Conservation (phyloP, 2,329 filamentous ascomycete species). For the Anisogramma anomala region DNA sequence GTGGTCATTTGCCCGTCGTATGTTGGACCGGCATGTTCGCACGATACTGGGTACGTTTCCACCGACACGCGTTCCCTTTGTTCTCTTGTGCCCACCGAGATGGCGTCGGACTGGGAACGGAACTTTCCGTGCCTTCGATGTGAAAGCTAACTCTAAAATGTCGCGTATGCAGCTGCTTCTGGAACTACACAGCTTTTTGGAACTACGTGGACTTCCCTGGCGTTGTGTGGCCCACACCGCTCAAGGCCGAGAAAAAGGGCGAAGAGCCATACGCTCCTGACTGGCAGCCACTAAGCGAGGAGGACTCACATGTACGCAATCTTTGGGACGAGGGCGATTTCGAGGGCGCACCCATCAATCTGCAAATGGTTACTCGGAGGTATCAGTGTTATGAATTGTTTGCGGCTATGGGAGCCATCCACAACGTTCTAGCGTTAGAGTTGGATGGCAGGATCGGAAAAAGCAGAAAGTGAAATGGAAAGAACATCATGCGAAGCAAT, state of each 20-base stretch:
- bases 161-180: constrained; percentile 16
- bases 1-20: constrained; percentile 26
- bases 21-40: constrained; percentile 25
- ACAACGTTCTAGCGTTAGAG: constrained; percentile 12
- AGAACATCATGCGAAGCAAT: too few relatives aligned
- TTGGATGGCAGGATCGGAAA: neutral
- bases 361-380: constrained; percentile 25
- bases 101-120: too few relatives aligned
- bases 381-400: constrained; percentile 26
- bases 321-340: constrained; percentile 25
- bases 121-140: too few relatives aligned
- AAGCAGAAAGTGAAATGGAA: too few relatives aligned
- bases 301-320: constrained; percentile 21
- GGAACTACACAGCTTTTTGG: constrained; percentile 28
- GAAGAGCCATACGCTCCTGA: constrained; percentile 19
- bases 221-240: constrained; percentile 24
- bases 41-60: constrained; percentile 22
- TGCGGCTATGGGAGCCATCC: constrained; percentile 19
- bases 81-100: too few relatives aligned
- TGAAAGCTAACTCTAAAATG: too few relatives aligned
- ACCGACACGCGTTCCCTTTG: too few relatives aligned
- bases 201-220: constrained; percentile 29
- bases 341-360: constrained; percentile 22
- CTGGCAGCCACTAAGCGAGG: constrained; percentile 20
- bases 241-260: constrained; percentile 20